Conservation (phyloP, 2,329 filamentous ascomycete species). For the Pyrenophora tritici-repentis region DNA sequence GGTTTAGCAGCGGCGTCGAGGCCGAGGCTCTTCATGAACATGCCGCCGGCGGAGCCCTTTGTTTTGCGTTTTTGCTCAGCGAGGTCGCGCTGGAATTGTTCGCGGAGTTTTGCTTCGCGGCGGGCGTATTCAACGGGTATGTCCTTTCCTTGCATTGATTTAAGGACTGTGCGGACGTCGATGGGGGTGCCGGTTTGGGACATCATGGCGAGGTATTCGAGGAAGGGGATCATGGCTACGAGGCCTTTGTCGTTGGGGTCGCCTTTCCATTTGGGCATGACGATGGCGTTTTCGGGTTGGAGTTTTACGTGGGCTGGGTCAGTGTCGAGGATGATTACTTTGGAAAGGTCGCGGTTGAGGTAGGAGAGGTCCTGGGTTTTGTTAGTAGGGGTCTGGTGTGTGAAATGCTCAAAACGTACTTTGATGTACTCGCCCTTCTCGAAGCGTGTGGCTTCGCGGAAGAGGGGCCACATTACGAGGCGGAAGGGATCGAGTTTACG, state of each 20-base stretch:
- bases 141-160: slow-evolving; percentile 85
- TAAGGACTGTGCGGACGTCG: slow-evolving; percentile 84
- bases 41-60: slow-evolving; percentile 67
- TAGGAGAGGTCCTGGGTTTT: slow-evolving; percentile 82
- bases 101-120: slow-evolving; percentile 82
- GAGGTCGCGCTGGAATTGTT: slow-evolving; percentile 81
- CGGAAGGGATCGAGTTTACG: slow-evolving; percentile 94
- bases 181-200: slow-evolving; percentile 63
- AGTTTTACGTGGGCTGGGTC: slow-evolving; percentile 78
- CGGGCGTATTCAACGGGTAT: slow-evolving; percentile 90
- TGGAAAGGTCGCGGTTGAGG: slow-evolving; percentile 92
- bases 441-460: slow-evolving; percentile 95
- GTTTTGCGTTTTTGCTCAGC: slow-evolving; percentile 68
- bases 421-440: slow-evolving; percentile 96
- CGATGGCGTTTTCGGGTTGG: slow-evolving; percentile 95
- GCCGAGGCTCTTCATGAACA: slow-evolving; percentile 74
- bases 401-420: slow-evolving; percentile 55
- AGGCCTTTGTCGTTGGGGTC: slow-evolving; percentile 82
- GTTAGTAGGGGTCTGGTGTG: slow-evolving; percentile 15
- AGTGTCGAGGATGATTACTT: slow-evolving; percentile 93
- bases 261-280: slow-evolving; percentile 88
- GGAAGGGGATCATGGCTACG: slow-evolving; percentile 88
- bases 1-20: slow-evolving; percentile 68
- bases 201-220: slow-evolving; percentile 97
- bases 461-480: slow-evolving; percentile 93